Evolutionary conservation across 805 yeast genomes (phyloP).

Genomic region (Ogataea parapolymorpha): DNA sequence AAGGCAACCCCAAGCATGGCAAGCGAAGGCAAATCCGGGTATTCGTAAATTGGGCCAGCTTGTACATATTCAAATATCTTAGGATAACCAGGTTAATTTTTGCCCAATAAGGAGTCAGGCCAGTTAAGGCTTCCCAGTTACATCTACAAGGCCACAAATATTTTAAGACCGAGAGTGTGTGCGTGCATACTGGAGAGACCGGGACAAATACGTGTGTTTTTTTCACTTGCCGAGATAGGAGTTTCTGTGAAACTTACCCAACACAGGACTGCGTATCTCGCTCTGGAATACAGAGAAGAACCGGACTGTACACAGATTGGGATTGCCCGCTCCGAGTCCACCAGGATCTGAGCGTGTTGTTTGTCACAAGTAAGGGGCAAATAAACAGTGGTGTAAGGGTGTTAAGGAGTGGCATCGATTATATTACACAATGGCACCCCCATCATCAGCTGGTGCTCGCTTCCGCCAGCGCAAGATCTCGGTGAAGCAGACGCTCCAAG

Average conservation of each 20-base stretch:
- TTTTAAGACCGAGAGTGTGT: slow-evolving; percentile 10
- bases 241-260: background rate
- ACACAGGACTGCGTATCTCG: slow-evolving; percentile 3
- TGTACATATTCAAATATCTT: slow-evolving; percentile 11
- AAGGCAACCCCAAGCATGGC: slow-evolving; percentile 10
- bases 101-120: slow-evolving; percentile 10
- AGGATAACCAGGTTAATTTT: slow-evolving; percentile 4
- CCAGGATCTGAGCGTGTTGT: slow-evolving; percentile 5
- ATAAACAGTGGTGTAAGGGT: slow-evolving; percentile 9
- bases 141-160: slow-evolving; percentile 4
- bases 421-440: slow-evolving; percentile 11
- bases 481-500: slow-evolving; percentile 80
- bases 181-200: slow-evolving; percentile 8
- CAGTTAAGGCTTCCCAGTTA: slow-evolving; percentile 6
- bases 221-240: slow-evolving; percentile 3
- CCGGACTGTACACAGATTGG: slow-evolving; percentile 1
- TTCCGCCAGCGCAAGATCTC: slow-evolving; percentile 94
- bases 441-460: slow-evolving; percentile 54
- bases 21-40: slow-evolving; percentile 10
- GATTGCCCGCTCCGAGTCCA: background rate
- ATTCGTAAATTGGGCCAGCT: slow-evolving; percentile 10
- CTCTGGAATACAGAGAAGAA: background rate
- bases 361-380: slow-evolving; percentile 5
- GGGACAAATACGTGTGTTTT: slow-evolving; percentile 2
- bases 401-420: background rate